Base-by-base conservation (phyloP, 2,329 filamentous ascomycete species). In the Fusarium nanum region DNA sequence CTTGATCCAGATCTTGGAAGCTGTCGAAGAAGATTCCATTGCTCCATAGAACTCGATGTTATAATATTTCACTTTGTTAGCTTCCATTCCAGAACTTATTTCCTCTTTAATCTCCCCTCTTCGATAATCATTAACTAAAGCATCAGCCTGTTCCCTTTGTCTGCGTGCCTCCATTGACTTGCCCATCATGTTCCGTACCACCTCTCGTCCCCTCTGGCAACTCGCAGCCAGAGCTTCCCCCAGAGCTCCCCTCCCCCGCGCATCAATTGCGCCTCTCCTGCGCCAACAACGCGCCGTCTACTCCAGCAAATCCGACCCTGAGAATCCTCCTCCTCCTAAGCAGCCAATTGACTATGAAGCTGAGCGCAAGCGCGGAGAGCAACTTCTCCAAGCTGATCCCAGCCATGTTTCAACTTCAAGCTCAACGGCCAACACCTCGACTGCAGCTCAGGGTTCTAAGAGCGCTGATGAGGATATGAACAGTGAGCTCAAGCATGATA, bases 331-430 rank as follows among this genome's bases (percentile, higher is more conserved):
- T n/a, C 73, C 76, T 28, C 72, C 74, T 2, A 72, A 70, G 18
- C 57, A 60, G 16, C 66, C 73, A 7, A 86, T 87, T 56, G 85
- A 92, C 70, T 80, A 77, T 44, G 83, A 91, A 69, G 81, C 81
- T 30, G 91, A 92, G 77, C 83, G 84, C 48, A 81, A 85, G 68
- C 73, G 88, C 11, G 84, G 79, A 14, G 73, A 89, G 49, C 76
- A 87, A 76, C 86, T 86, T 75, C 80, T 94, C n/a, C 76, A 87
- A 60, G 75, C 87, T 5, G 79, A 87, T 28, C 91, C 91, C 0
- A 86, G 87, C 41, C 78, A 81, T 9, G 91, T 94, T 1, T 87
- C 89, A 0, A 79, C 80, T 23, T 83, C 83, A 44, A 94, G 91
- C 3, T 83, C 81, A 13, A 80, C 84, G 18, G 84, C 87, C 58